These are phyloP conservation scores for Phaeophleospora eucalypticola DNA, from an alignment of 2,329 filamentous ascomycete species.

Conservation along the genomic window DNA sequence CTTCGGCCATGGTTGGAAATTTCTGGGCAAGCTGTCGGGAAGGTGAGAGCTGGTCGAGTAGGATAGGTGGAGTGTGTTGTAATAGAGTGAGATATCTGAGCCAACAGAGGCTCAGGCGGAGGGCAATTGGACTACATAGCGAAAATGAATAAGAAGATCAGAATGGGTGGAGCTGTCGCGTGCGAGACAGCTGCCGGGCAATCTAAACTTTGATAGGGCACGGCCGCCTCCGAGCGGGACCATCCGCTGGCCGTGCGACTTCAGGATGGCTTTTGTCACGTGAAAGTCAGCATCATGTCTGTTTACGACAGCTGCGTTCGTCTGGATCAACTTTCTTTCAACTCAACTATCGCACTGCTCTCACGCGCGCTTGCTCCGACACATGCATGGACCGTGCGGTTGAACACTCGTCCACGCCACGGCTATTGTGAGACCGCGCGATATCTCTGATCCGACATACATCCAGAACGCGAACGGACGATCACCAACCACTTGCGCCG, in stretches of 20 bases:
- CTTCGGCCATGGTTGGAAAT: constrained; percentile 9
- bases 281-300: neutral
- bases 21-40: neutral
- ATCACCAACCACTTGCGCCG: neutral
- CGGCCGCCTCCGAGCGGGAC: no score
- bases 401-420: no score
- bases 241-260: no score
- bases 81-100: neutral
- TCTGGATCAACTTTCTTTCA: neutral
- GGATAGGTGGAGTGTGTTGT: no score
- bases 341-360: neutral
- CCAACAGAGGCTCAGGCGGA: neutral
- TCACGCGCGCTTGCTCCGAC: neutral
- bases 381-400: neutral
- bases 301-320: neutral
- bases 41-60: no score
- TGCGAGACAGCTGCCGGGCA: neutral
- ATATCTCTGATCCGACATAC: neutral
- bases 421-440: neutral
- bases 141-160: neutral
- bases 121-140: constrained; percentile 5
- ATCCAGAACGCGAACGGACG: neutral
- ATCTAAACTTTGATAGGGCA: neutral
- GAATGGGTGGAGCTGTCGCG: neutral
- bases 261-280: no score